A percentile compares a stretch with the other conserved stretches of the same genome.
These are phyloP conservation scores for Globisporangium irregulare DNA, from an alignment of 352 stramenopile genomes.

Conservation along the genomic window DNA sequence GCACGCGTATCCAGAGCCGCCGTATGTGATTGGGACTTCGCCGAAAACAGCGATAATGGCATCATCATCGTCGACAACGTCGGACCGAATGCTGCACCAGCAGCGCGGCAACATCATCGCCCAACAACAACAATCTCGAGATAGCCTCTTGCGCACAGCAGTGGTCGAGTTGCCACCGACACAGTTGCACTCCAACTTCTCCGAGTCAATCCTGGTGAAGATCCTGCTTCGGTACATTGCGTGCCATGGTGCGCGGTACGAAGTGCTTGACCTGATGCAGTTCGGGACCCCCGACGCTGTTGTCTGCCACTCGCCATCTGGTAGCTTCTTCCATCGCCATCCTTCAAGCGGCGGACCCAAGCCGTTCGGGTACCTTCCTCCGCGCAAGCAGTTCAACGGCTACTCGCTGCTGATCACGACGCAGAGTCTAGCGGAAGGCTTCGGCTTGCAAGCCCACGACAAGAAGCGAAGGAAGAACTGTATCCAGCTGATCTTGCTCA, in stretches of 20 bases:
- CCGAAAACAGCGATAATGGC: background rate
- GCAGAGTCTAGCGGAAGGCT: conserved; percentile 41
- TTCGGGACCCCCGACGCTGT: conserved; percentile 82
- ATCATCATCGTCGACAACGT: background rate
- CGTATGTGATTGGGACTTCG: background rate
- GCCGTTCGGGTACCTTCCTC: conserved; percentile 20
- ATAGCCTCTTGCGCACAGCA: conserved; percentile 50
- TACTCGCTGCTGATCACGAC: conserved; percentile 82
- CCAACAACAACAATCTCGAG: conserved; percentile 20
- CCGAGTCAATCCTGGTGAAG: conserved; percentile 67
- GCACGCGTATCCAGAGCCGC: conserved; percentile 43
- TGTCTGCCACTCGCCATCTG: conserved; percentile 69
- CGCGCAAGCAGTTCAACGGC: conserved; percentile 26
- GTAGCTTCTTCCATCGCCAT: conserved; percentile 77
- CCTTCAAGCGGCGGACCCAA: conserved; percentile 26
- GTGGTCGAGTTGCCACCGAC: conserved; percentile 55
- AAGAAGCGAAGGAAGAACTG: conserved; percentile 61
- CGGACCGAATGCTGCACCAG: conserved; percentile 1
- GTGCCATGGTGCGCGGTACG: conserved; percentile 78
- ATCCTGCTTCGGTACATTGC: conserved; percentile 84
- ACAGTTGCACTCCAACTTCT: conserved; percentile 67
- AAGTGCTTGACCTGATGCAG: conserved; percentile 79
- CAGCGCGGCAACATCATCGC: conserved; percentile 19
- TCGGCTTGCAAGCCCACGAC: conserved; percentile 28
- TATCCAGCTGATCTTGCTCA: conserved; percentile 69